Evolutionary conservation across 805 yeast genomes (phyloP), one percentile per base, ranked within the genome.

Genomic region (Saccharomycopsis fermentans): DNA sequence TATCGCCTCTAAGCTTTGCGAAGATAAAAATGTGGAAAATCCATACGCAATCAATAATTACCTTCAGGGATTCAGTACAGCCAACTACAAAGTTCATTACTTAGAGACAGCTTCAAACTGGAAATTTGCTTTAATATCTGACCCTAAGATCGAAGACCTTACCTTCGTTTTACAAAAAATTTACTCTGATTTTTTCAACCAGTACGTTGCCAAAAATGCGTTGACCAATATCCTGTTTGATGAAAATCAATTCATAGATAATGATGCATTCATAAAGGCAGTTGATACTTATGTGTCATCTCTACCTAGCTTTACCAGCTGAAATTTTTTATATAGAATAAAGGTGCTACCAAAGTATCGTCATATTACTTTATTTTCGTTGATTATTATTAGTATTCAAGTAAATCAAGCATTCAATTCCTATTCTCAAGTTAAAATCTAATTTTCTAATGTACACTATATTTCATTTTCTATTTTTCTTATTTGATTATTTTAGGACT

Each of bases 81-180:
- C 88, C 1, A 79, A 81, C 62, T 91, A 86, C 70, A 78, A 91
- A 62, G 82, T 89, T 29, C 97, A 92, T 68, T 84, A 81, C 63
- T 80, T 77, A 65, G 96, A 90, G 69, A 82, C 96, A 0, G 81
- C 90, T 4, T 80, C 94, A 1, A 90, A 90, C 39, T 71, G 91
- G 59, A 83, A 88, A 69, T 82, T 92, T 65, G 83, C 87, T 36
- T 68, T 91, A 26, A 70, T 90, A 32, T 83, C 92, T 8, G 96
- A 90, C 69, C 78, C 81, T 35, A 66, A 65, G 1, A 75, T 80
- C 11, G 84, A 82, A 55, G 78, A 81, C 63, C 66, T 86, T 58
- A 83, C 81, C 64, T 68, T 69, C 11, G 80, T 77, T 8, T 71
- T 88, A 57, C 77, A 77, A 65, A 81, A 79, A 59, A 76, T 88